A percentile compares a stretch with the other conserved stretches of the same genome.
Conservation (phyloP, 495 filamentous ascomycete species). For the Clohesyomyces aquaticus region DNA sequence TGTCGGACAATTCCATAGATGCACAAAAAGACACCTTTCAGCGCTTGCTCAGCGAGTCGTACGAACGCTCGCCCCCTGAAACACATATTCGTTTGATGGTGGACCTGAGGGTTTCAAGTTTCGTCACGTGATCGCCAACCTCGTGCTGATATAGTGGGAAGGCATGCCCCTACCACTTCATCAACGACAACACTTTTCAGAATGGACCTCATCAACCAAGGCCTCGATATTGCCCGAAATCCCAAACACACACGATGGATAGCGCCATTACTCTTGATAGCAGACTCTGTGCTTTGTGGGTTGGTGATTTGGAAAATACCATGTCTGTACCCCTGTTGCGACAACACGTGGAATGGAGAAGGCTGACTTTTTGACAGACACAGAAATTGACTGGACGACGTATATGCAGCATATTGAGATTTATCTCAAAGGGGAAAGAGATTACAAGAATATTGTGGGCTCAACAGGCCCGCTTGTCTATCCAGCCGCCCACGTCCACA, state of each 20-base stretch:
- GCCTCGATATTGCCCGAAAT: conserved; percentile 52
- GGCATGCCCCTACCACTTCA: conserved; percentile 17
- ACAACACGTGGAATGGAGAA: conserved; percentile 21
- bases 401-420: conserved; percentile 93
- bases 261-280: conserved; percentile 67
- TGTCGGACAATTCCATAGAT: not conserved
- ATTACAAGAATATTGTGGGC: conserved; percentile 84
- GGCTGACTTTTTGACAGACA: too few relatives aligned
- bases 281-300: conserved; percentile 72
- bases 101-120: conserved; percentile 17
- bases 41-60: conserved; percentile 3
- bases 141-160: conserved; percentile 24
- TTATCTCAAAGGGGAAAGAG: conserved; percentile 79
- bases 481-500: conserved; percentile 89
- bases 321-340: conserved; percentile 60
- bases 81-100: conserved; percentile 26
- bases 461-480: conserved; percentile 89
- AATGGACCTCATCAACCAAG: conserved; percentile 43
- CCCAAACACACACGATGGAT: conserved; percentile 66
- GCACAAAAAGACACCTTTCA: conserved; percentile 9
- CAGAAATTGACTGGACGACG: conserved; percentile 95
- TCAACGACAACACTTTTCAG: conserved; percentile 13
- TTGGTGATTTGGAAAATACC: conserved; percentile 83
- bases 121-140: conserved; percentile 28
- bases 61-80: conserved; percentile 20